These are phyloP conservation scores for Lablab purpureus DNA, from an alignment of 306 rosid species.

Conservation along the genomic window DNA sequence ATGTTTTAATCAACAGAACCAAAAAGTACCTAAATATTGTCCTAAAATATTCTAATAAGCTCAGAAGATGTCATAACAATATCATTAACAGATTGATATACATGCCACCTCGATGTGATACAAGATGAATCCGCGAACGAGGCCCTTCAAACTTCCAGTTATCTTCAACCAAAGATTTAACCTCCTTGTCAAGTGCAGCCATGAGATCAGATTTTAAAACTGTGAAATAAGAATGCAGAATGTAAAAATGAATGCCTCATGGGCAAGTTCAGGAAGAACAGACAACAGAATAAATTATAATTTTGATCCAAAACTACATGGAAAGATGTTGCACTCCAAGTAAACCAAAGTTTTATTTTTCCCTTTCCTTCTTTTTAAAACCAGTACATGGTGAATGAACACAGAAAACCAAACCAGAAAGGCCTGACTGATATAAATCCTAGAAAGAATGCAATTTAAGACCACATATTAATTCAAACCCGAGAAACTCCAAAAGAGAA, in stretches of 20 bases:
- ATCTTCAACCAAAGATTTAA: conserved; percentile 87
- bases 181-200: conserved; percentile 89
- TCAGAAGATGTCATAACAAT: conserved; percentile 18
- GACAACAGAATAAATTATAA: conserved; percentile 21
- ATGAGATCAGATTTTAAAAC: conserved; percentile 75
- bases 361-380: not conserved
- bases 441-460: conserved; percentile 33
- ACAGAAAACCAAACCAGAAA: not conserved
- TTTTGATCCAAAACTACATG: conserved; percentile 13
- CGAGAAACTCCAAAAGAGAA: conserved; percentile 6
- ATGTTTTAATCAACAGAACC: not conserved
- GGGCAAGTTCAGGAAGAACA: conserved; percentile 6
- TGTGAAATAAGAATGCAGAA: conserved; percentile 48
- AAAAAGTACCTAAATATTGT: conserved; percentile 21
- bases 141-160: conserved; percentile 97
- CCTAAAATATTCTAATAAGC: not conserved
- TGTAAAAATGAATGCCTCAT: not conserved
- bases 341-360: conserved; percentile 35
- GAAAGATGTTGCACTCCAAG: not conserved
- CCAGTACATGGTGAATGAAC: not conserved
- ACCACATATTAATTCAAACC: conserved; percentile 38
- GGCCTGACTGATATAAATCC: not conserved
- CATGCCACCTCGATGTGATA: conserved; percentile 73
- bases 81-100: conserved; percentile 22
- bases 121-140: conserved; percentile 79